A percentile compares a stretch with the other conserved stretches of the same genome.
Conservation (phyloP, 106 monocot genomes). For the Dendrobium chrysotoxum region DNA sequence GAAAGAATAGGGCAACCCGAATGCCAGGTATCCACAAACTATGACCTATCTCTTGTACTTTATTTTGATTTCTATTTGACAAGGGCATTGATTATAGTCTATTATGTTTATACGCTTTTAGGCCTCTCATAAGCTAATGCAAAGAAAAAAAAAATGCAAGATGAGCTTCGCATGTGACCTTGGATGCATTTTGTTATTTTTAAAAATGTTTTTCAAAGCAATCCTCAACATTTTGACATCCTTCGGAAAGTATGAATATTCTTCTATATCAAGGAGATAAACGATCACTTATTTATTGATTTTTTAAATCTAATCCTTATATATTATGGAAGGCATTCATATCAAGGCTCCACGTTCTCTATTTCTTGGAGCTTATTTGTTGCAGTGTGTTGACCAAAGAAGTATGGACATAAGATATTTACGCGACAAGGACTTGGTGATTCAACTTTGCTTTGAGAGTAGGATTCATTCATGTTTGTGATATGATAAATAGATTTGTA, state of each 20-base stretch:
- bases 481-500: not conserved
- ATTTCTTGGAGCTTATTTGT: not conserved
- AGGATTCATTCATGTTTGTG: not conserved
- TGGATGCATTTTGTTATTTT: not conserved
- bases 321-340: not conserved
- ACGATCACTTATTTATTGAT: not conserved
- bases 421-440: not conserved
- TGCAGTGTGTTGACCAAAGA: not conserved
- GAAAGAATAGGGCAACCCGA: conserved; percentile 65
- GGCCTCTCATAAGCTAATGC: not conserved
- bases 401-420: not conserved
- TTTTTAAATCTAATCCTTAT: not conserved
- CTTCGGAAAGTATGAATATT: not conserved
- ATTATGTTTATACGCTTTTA: not conserved
- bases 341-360: not conserved
- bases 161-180: not conserved
- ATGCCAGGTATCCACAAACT: conserved; percentile 34
- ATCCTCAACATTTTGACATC: not conserved
- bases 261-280: not conserved
- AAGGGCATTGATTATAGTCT: not conserved
- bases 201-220: not conserved
- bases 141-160: not conserved
- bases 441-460: not conserved
- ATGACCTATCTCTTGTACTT: conserved; percentile 1
- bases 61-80: not conserved